Base-by-base conservation (phyloP, 2,329 filamentous ascomycete species). In the Albifimbria verrucaria region DNA sequence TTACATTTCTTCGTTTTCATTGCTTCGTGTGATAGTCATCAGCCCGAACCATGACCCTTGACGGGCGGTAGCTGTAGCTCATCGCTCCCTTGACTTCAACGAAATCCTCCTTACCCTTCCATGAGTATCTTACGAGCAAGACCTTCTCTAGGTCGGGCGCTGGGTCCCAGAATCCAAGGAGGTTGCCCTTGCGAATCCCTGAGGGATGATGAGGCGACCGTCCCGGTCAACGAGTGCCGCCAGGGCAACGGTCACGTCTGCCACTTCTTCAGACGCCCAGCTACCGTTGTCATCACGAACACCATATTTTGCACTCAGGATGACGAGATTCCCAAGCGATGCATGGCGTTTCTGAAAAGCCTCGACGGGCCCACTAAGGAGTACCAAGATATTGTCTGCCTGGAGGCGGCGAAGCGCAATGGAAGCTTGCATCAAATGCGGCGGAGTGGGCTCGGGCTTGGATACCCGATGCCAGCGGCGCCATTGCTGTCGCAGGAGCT, bases 131-230 rank as follows among this genome's bases (percentile, higher is more conserved):
- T 17, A 80, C 73, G 45, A 71, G 69, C 47, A 81, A 64, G 32
- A 73, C 68, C 69, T 81, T 80, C 20, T 67, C 67, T 32, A 63
- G 61, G 28, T 62, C 62, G 5, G 77, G 78, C 12, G 70, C 72
- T 17, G 77, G 77, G 52, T 81, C 78, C 74, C 77, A 80, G 61
- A 81, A 80, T 1, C 78, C 78, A 0, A 77, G 65, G 24, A 81
- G 59, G 32, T 71, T 67, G 44, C 68, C 71, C 67, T 79, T 77
- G 49, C 68, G 61, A 49, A 78, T 60, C 1, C 74, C 73, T 52
- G 51, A 1, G 76, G 74, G 32, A 78, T 74, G 4, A 62, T 52
- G 12, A 79, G 55, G 43, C 59, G 54, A 5, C 68, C 62, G 1
- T 64, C 68, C 3, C 67, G 65, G 51, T 73, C 68, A 28, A 80